Evolutionary conservation across 345 rosid genomes (phyloP).

Genomic region (Citrus maxima): DNA sequence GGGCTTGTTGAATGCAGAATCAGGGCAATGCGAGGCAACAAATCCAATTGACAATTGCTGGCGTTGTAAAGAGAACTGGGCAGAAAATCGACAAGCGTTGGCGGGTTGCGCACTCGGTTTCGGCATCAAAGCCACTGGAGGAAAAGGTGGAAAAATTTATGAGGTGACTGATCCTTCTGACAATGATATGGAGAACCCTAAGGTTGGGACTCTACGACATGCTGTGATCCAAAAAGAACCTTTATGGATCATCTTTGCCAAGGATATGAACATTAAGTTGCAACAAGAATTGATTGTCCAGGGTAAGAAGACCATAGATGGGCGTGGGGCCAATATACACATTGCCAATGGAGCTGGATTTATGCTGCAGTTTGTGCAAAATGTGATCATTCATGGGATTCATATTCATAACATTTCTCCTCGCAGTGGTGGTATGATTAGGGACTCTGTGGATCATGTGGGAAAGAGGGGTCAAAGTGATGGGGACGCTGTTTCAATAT

Average conservation of each 20-base stretch:
- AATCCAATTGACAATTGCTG: slow-evolving; percentile 71
- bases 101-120: slow-evolving; percentile 69
- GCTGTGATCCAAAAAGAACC: slow-evolving; percentile 69
- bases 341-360: slow-evolving; percentile 62
- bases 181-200: slow-evolving; percentile 49
- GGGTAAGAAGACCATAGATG: slow-evolving; percentile 74
- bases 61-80: slow-evolving; percentile 45
- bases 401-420: slow-evolving; percentile 49
- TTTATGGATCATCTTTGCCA: slow-evolving; percentile 71
- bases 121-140: slow-evolving; percentile 67
- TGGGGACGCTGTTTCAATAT: slow-evolving; percentile 66
- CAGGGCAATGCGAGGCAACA: slow-evolving; percentile 38
- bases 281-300: slow-evolving; percentile 50
- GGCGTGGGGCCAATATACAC: slow-evolving; percentile 61
- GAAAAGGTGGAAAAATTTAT: slow-evolving; percentile 48
- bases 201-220: slow-evolving; percentile 68
- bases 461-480: slow-evolving; percentile 53
- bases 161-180: slow-evolving; percentile 58
- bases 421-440: slow-evolving; percentile 50
- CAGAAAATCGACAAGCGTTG: slow-evolving; percentile 44
- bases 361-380: slow-evolving; percentile 57
- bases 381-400: slow-evolving; percentile 68
- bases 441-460: slow-evolving; percentile 58
- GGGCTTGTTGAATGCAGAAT: background rate
- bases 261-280: slow-evolving; percentile 59